Percentiles rank a stretch among this genome's conserved stretches.
phyloP scores from a whole-genome alignment of 352 stramenopile genomes.

The Peronospora destructor region DNA sequence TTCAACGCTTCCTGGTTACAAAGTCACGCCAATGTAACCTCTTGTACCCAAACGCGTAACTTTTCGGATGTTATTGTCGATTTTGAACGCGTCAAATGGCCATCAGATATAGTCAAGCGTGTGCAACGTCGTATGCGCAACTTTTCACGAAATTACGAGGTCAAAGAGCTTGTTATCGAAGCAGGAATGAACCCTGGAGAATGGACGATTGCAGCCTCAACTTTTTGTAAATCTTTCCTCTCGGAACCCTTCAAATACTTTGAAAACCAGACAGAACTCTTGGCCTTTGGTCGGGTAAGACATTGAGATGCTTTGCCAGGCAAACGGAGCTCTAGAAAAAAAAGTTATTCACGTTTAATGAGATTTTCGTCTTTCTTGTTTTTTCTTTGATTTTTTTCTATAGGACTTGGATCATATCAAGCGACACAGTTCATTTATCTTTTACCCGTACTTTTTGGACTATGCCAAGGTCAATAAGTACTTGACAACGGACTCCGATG shows the following conservation, averaged over 20 bases:
- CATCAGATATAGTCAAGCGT: constrained; percentile 31
- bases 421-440: constrained; percentile 53
- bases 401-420: constrained; percentile 46
- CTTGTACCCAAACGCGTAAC: neutral
- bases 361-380: neutral
- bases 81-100: constrained; percentile 21
- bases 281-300: constrained; percentile 38
- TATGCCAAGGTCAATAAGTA: constrained; percentile 44
- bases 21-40: constrained; percentile 6
- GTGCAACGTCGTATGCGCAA: constrained; percentile 39
- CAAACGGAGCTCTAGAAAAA: constrained; percentile 5
- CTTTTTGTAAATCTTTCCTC: constrained; percentile 63
- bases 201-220: constrained; percentile 46
- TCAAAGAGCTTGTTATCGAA: constrained; percentile 54
- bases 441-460: constrained; percentile 71
- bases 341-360: constrained; percentile 7
- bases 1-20: neutral
- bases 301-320: neutral
- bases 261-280: constrained; percentile 42
- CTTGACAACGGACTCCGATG: constrained; percentile 28
- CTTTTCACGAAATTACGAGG: constrained; percentile 72
- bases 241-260: constrained; percentile 52
- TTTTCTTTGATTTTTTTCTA: neutral
- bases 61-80: constrained; percentile 4
- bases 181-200: constrained; percentile 57